Conservation (phyloP, 1,284 basidiomycete species). For the Entoloma clypeatum region DNA sequence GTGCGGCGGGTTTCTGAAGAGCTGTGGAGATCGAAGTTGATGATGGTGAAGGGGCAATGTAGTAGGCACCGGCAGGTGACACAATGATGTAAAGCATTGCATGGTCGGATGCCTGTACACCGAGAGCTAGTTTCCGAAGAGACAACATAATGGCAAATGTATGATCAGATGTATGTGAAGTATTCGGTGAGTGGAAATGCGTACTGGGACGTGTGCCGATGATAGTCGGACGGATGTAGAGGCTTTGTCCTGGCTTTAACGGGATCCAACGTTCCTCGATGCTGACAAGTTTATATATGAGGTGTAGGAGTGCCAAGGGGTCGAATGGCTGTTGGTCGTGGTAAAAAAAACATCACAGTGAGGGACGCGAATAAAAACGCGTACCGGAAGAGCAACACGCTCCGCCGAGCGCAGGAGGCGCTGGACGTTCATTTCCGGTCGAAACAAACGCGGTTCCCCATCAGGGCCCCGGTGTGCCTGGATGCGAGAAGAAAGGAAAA, state of each 20-base stretch:
- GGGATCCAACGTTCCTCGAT: constrained; percentile 80
- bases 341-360: not conserved
- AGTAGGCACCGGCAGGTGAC: constrained; percentile 70
- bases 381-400: constrained; percentile 61
- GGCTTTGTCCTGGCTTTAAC: constrained; percentile 56
- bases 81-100: constrained; percentile 72
- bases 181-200: constrained; percentile 11
- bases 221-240: constrained; percentile 81
- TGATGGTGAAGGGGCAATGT: too few relatives aligned
- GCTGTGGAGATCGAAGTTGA: too few relatives aligned
- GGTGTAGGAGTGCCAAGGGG: constrained; percentile 53
- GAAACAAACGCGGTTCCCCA: constrained; percentile 66
- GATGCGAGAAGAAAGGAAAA: too few relatives aligned
- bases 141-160: constrained; percentile 1
- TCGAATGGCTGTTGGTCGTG: constrained; percentile 51
- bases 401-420: constrained; percentile 61
- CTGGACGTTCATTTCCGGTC: constrained; percentile 80
- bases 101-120: constrained; percentile 64
- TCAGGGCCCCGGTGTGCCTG: constrained; percentile 72
- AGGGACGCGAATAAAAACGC: constrained; percentile 28
- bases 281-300: constrained; percentile 68
- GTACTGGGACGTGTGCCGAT: constrained; percentile 74
- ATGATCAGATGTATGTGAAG: not conserved
- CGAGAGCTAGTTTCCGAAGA: constrained; percentile 47
- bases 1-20: constrained; percentile 49